A percentile compares a stretch with the other conserved stretches of the same genome.
These are phyloP conservation scores for Fusarium sp. DNA, from an alignment of 2,329 filamentous ascomycete genomes.

Conservation along the genomic window DNA sequence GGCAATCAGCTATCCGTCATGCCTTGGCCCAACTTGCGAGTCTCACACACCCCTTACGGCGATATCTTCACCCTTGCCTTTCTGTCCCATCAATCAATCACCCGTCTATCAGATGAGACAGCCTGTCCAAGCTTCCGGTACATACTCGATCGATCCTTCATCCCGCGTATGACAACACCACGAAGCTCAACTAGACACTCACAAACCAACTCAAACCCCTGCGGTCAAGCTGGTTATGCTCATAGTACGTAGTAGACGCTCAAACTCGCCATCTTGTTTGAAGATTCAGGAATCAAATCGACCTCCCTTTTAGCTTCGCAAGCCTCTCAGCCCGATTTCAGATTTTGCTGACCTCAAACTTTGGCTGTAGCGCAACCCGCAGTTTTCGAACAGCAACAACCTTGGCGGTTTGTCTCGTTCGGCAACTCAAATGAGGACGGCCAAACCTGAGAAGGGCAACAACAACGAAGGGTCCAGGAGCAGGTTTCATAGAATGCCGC, in stretches of 20 bases:
- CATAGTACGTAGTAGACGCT: not conserved
- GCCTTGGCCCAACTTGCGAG: not conserved
- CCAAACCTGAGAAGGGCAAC: not conserved
- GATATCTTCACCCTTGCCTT: conserved; percentile 1
- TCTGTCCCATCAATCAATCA: not conserved
- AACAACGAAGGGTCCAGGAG: not conserved
- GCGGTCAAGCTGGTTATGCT: not conserved
- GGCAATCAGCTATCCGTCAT: conserved; percentile 9
- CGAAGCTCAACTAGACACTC: not conserved
- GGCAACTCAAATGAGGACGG: not conserved
- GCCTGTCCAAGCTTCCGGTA: not conserved
- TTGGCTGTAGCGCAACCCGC: not conserved
- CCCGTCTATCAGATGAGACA: not conserved
- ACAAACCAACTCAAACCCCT: not conserved
- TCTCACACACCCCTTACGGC: not conserved
- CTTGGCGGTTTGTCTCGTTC: not conserved
- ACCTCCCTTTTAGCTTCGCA: not conserved
- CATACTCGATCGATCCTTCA: not conserved
- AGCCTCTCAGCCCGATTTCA: not conserved
- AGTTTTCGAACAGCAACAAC: not conserved
- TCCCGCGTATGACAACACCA: not conserved
- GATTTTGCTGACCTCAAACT: not conserved
- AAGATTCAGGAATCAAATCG: not conserved
- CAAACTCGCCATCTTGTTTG: not conserved
- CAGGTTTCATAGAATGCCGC: not conserved